These are phyloP conservation scores for Lachnellula arida DNA, from an alignment of 2,329 filamentous ascomycete genomes.

Conservation along the genomic window DNA sequence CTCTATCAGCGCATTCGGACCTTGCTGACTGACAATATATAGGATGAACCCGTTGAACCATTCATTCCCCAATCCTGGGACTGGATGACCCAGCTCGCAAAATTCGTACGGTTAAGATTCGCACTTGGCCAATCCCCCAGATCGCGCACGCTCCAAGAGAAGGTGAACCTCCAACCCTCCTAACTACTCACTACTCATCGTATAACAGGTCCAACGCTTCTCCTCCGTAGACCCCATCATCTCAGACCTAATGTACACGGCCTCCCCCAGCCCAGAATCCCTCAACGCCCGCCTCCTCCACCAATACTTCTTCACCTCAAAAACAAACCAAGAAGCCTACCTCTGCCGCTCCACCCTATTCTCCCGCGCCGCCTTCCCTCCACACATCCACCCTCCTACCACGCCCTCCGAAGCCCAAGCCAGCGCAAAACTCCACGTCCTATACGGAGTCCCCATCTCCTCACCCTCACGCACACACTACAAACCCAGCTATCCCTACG, in stretches of 20 bases:
- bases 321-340: conserved; percentile 53
- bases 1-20: background rate
- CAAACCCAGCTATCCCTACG: conserved; percentile 49
- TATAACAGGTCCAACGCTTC: background rate
- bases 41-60: conserved; percentile 39
- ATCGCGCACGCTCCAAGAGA: background rate
- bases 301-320: conserved; percentile 42
- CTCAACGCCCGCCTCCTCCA: conserved; percentile 43
- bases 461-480: conserved; percentile 17
- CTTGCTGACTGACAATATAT: background rate
- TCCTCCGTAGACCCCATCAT: background rate
- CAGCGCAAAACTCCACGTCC: conserved; percentile 65
- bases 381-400: conserved; percentile 7
- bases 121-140: background rate
- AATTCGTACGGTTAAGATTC: background rate
- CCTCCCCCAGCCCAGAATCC: conserved; percentile 31
- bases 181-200: background rate
- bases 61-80: conserved; percentile 11
- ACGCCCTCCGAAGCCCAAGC: conserved; percentile 46
- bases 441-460: conserved; percentile 59
- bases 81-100: background rate
- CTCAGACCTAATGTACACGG: background rate
- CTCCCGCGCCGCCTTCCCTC: conserved; percentile 38
- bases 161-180: background rate
- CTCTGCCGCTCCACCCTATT: conserved; percentile 62